Conservation (phyloP, 805 yeast genomes). For the Suhomyces faveliae region DNA sequence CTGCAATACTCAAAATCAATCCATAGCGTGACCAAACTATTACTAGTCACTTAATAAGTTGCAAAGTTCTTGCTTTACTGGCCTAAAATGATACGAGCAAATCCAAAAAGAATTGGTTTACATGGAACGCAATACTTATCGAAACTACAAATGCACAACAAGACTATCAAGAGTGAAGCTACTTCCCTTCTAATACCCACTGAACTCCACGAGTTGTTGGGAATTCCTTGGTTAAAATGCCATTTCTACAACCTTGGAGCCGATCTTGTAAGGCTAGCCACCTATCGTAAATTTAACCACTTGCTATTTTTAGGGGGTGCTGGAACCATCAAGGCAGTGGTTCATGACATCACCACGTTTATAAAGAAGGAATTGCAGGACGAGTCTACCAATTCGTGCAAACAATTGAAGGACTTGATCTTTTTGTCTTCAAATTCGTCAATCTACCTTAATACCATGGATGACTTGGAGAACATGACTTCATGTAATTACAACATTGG, state of each 20-base stretch:
- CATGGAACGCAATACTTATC: slow-evolving; percentile 2
- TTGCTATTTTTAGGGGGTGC: slow-evolving; percentile 30
- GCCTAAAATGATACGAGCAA: slow-evolving; percentile 4
- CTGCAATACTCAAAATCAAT: background rate
- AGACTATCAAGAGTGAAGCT: background rate
- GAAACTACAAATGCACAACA: slow-evolving; percentile 2
- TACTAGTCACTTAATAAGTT: background rate
- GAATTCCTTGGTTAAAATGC: slow-evolving; percentile 28
- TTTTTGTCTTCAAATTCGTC: slow-evolving; percentile 7
- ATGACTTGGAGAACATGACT: slow-evolving; percentile 2
- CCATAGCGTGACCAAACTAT: background rate
- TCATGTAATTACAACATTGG: slow-evolving; percentile 8
- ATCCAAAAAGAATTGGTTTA: background rate
- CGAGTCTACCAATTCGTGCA: slow-evolving; percentile 14
- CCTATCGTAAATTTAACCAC: slow-evolving; percentile 32
- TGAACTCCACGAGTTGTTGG: slow-evolving; percentile 11
- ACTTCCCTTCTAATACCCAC: slow-evolving; percentile 6
- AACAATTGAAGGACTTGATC: slow-evolving; percentile 23
- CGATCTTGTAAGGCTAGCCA: slow-evolving; percentile 31
- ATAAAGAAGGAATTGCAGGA: slow-evolving; percentile 27
- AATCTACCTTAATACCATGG: slow-evolving; percentile 9
- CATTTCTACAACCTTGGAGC: slow-evolving; percentile 36
- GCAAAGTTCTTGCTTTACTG: background rate
- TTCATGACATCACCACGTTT: slow-evolving; percentile 32
- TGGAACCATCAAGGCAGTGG: slow-evolving; percentile 31